These are phyloP conservation scores for Jamesozyma gamospora DNA, from an alignment of 805 yeast genomes.

Conservation along the genomic window DNA sequence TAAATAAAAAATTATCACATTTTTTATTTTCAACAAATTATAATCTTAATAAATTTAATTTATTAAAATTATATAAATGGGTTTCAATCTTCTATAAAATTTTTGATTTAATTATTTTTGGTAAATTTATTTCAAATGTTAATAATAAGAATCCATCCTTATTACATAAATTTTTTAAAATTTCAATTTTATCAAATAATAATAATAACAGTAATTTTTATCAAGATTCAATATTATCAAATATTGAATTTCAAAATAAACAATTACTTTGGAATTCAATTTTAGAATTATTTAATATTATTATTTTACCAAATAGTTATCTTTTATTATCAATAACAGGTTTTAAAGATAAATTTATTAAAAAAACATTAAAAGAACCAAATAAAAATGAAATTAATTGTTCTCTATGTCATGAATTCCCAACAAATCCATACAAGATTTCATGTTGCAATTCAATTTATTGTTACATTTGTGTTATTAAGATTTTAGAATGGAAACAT, in stretches of 20 bases:
- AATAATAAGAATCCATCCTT: constrained; percentile 2
- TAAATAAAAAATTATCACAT: constrained; percentile 10
- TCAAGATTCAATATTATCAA: constrained; percentile 13
- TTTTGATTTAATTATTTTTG: constrained; percentile 4
- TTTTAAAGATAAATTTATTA: no score
- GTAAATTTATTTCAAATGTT: constrained; percentile 3
- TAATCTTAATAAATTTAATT: background rate
- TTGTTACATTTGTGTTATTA: constrained; percentile 18
- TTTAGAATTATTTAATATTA: constrained; percentile 18
- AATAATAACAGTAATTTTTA: constrained; percentile 6
- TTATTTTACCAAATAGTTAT: constrained; percentile 10
- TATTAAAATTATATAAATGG: background rate
- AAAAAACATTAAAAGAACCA: background rate
- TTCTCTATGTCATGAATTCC: constrained; percentile 12
- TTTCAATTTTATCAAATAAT: constrained; percentile 1
- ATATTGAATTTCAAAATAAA: constrained; percentile 21
- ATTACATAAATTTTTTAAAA: constrained; percentile 13
- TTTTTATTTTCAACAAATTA: constrained; percentile 3
- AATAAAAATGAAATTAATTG: constrained; percentile 3
- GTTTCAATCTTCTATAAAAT: constrained; percentile 1
- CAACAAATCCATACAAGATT: constrained; percentile 14
- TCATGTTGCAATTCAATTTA: constrained; percentile 14
- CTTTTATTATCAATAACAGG: background rate
- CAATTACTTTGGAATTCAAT: constrained; percentile 26
- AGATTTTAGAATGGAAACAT: constrained; percentile 9